Conservation (phyloP, 2,329 filamentous ascomycete species). For the Sarocladium kiliense region DNA sequence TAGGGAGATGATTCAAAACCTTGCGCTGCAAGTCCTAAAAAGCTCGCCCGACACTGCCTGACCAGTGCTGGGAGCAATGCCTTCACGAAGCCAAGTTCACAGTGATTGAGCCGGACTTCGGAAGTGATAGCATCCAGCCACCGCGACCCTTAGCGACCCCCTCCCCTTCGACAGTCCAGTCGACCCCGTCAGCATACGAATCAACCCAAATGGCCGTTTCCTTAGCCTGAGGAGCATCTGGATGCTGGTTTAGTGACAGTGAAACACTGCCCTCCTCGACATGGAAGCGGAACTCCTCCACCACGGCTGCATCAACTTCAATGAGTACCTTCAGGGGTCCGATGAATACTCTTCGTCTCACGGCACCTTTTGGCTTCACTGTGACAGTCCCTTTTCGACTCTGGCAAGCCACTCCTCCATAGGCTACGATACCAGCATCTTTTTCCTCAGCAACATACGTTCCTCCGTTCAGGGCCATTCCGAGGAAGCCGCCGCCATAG, state of each 20-base stretch:
- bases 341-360: conserved; percentile 42
- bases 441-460: conserved; percentile 43
- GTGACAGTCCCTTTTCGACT: conserved; percentile 18
- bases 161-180: conserved; percentile 5
- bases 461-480: conserved; percentile 42
- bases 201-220: conserved; percentile 31
- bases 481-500: conserved; percentile 51
- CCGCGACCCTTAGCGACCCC: conserved; percentile 13
- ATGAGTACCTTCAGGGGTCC: conserved; percentile 37
- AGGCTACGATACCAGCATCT: conserved; percentile 41
- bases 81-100: background rate
- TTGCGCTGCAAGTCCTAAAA: too few relatives aligned
- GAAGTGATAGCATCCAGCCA: conserved; percentile 15
- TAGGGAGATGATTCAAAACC: too few relatives aligned
- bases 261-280: background rate
- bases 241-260: conserved; percentile 25
- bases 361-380: conserved; percentile 39
- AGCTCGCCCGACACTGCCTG: too few relatives aligned
- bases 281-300: conserved; percentile 31
- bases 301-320: conserved; percentile 36
- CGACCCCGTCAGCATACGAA: conserved; percentile 14
- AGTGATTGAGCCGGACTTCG: background rate
- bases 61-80: too few relatives aligned
- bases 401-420: conserved; percentile 37
- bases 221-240: conserved; percentile 20